These are phyloP conservation scores for Aspergillus campestris DNA, from an alignment of 495 filamentous ascomycete genomes.

Conservation along the genomic window DNA sequence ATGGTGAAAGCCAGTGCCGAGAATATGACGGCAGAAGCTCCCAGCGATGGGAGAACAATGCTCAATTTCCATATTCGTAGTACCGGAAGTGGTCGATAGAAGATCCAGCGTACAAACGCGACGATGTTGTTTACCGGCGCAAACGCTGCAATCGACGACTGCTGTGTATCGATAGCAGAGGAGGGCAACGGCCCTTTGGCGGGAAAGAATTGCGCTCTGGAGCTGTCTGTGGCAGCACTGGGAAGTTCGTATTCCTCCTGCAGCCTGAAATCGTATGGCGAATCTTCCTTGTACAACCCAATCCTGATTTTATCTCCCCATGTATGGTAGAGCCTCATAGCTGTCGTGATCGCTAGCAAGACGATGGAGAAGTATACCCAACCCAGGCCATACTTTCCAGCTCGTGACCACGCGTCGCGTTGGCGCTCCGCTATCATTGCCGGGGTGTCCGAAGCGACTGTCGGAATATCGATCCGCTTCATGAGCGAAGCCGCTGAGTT, in stretches of 20 bases:
- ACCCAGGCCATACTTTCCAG: slow-evolving; percentile 81
- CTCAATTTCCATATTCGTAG: slow-evolving; percentile 50
- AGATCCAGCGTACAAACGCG: slow-evolving; percentile 72
- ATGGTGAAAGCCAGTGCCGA: slow-evolving; percentile 61
- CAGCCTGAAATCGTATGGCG: slow-evolving; percentile 43
- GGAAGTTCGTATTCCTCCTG: slow-evolving; percentile 60
- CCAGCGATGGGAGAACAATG: slow-evolving; percentile 68
- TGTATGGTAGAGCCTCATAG: slow-evolving; percentile 68
- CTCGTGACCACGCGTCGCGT: slow-evolving; percentile 67
- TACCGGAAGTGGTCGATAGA: slow-evolving; percentile 75
- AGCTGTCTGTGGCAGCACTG: slow-evolving; percentile 58
- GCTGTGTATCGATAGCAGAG: slow-evolving; percentile 39
- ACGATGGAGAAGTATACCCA: slow-evolving; percentile 81
- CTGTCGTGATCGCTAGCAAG: slow-evolving; percentile 51
- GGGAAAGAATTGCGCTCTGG: slow-evolving; percentile 66
- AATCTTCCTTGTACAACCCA: slow-evolving; percentile 66
- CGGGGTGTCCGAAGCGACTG: slow-evolving; percentile 58
- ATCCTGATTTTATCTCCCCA: slow-evolving; percentile 85
- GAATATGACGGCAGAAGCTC: slow-evolving; percentile 55
- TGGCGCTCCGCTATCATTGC: slow-evolving; percentile 65
- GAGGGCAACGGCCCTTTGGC: slow-evolving; percentile 39
- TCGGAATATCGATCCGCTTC: slow-evolving; percentile 67
- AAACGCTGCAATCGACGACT: slow-evolving; percentile 62
- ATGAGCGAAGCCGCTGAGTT: slow-evolving; percentile 35
- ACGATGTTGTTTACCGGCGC: slow-evolving; percentile 64